Evolutionary conservation across 495 filamentous ascomycete genomes (phyloP), one percentile per base, ranked within the genome.

Genomic region (Oleoguttula mirabilis): DNA sequence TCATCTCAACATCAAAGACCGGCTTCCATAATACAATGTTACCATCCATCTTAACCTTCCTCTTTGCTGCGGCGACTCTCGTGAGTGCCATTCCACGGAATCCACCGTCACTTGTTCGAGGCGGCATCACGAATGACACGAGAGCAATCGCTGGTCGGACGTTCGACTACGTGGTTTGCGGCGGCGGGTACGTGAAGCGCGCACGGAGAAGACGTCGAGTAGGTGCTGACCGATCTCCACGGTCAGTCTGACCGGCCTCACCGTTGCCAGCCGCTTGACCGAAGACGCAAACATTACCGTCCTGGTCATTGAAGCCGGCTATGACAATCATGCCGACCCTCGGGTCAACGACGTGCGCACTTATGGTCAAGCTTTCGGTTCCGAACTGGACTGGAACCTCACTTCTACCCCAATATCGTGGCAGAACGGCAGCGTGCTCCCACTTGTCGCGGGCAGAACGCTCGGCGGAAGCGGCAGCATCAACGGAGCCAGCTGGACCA

Each of bases 191-290:
- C n/a, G n/a, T n/a, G n/a, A n/a, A n/a, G n/a, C n/a, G n/a, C n/a
- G n/a, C n/a, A n/a, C n/a, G n/a, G n/a, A n/a, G n/a, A n/a, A n/a
- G n/a, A n/a, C n/a, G n/a, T n/a, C n/a, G n/a, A n/a, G n/a, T n/a
- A n/a, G n/a, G n/a, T n/a, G n/a, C n/a, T n/a, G n/a, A n/a, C n/a
- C n/a, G n/a, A n/a, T n/a, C n/a, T n/a, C n/a, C n/a, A n/a, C n/a
- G n/a, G n/a, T n/a, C n/a, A n/a, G 34, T 16, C 20, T 27, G 10
- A 40, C 32, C 3, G 48, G 48, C 6, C 25, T 51, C 25, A 48
- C 48, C 11, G 44, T 48, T 1, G 48, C 48, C n/a, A 48, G 47
- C 27, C 43, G 38, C 8, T 44, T 51, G 12, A 32, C 44, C 21
- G 37, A 40, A 15, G 21, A 40, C 16, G 21, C 37, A n/a, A 16